Conservation (phyloP, 139 green algal species). For the Pseudopediastrum boryanum region DNA sequence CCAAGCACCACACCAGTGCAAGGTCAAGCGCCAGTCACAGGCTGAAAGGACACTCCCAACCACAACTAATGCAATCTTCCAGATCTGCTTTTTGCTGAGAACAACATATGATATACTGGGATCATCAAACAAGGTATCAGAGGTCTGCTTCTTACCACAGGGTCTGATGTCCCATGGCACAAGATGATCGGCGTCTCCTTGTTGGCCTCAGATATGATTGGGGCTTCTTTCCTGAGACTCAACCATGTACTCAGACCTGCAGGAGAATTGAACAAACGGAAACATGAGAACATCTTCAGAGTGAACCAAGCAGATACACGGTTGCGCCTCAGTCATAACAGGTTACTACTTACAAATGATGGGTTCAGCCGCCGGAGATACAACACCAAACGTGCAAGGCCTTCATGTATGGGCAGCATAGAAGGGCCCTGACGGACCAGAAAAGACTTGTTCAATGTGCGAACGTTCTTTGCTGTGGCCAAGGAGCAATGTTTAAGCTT, state of each 20-base stretch:
- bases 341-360: too few species aligned
- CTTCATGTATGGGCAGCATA: too few species aligned
- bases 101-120: background rate
- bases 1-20: background rate
- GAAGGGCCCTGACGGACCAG: too few species aligned
- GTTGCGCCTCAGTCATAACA: background rate
- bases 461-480: too few species aligned
- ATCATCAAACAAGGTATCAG: background rate
- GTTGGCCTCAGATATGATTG: slow-evolving; percentile 69
- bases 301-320: background rate
- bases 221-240: slow-evolving; percentile 60
- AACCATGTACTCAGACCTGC: slow-evolving; percentile 72
- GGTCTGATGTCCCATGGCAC: slow-evolving; percentile 68
- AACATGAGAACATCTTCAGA: too few species aligned
- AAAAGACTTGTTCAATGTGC: too few species aligned
- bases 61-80: background rate
- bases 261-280: background rate
- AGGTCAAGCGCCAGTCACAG: background rate
- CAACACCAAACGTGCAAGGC: too few species aligned
- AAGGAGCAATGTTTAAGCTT: too few species aligned
- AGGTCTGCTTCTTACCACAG: slow-evolving; percentile 36
- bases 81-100: background rate
- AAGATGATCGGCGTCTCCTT: slow-evolving; percentile 69
- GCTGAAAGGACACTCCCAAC: background rate
- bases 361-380: too few species aligned